Base-by-base conservation (phyloP, 805 yeast genomes). In the Ogataea polymorpha region DNA sequence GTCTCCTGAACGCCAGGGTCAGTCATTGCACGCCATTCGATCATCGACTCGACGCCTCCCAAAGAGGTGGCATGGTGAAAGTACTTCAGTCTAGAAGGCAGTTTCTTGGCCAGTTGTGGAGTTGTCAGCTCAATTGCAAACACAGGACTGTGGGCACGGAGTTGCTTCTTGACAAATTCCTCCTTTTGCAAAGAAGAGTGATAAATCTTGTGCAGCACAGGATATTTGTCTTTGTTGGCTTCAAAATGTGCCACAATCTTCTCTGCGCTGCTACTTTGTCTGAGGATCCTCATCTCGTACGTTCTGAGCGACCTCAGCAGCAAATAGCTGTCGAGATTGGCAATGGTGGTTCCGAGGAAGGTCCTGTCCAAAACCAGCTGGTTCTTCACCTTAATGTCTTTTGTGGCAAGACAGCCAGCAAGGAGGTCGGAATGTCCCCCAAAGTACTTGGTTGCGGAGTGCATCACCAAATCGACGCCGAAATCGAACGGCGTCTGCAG, bases 371-470 rank as follows among this genome's bases (percentile, higher is more conserved):
- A 61, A 5, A 70, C 61, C 45, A 90, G 68, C 31, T 66, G 56
- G 16, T 65, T 51, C 42, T 74, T 73, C 5, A 70, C 70, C 2
- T 66, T 62, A 7, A 55, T 50, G 45, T 77, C 77, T 56, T 82
- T 80, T n/a, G 85, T 80, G 14, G 81, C 78, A 14, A 89, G 63
- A 10, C 83, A 69, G 24, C 98, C 97, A 5, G 96, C 89, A 37
- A 90, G 68, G 31, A 89, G 66, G 61, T 90, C 97, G 6, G 95
- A 86, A 63, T 90, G 96, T n/a, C 98, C 97, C 28, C 96, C 96
- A 56, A 88, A 83, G 65, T 83, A 91, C 60, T 90, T 90, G 1
- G 96, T 90, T 1, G 89, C 96, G 1, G 96, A 87, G 62, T 90
- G 96, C 76, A 91, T 68, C n/a, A 91, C 80, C 50, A 88, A 65